These are phyloP conservation scores for Yamadazyma sp. DNA, from an alignment of 1,139 yeast species.

Conservation along the genomic window DNA sequence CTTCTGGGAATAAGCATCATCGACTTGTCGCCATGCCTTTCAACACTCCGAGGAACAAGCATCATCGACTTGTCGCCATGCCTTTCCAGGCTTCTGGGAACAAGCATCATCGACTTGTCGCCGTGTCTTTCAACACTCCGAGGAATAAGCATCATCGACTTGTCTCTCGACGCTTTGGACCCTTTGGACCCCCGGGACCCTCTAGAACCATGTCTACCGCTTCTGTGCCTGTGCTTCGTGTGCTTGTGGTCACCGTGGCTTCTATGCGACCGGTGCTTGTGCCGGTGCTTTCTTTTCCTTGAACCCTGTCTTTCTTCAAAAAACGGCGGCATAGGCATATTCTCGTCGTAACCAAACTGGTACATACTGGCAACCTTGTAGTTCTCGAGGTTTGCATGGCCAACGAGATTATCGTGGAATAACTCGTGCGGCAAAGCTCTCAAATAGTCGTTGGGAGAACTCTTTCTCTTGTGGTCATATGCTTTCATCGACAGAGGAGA, in stretches of 20 bases:
- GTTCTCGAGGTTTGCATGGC: background rate
- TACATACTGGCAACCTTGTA: background rate
- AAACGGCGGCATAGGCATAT: background rate
- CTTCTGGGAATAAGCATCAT: too few relatives aligned
- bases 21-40: too few relatives aligned
- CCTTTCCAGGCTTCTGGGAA: too few relatives aligned
- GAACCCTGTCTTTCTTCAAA: background rate
- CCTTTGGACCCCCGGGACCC: too few relatives aligned
- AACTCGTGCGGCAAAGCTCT: conserved; percentile 2
- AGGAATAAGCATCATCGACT: too few relatives aligned
- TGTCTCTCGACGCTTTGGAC: too few relatives aligned
- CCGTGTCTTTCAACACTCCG: too few relatives aligned
- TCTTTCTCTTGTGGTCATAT: background rate
- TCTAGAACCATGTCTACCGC: background rate
- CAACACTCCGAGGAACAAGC: too few relatives aligned
- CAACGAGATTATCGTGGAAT: background rate
- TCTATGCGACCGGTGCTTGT: conserved; percentile 7
- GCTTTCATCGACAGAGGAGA: too few relatives aligned
- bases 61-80: too few relatives aligned
- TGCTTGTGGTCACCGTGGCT: conserved; percentile 1
- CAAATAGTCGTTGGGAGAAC: background rate
- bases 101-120: too few relatives aligned
- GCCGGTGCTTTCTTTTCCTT: conserved; percentile 7
- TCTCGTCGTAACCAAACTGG: background rate
- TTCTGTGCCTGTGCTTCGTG: background rate